A percentile compares a stretch with the other conserved stretches of the same genome.
Conservation (phyloP, 148 eudicot genomes). For the Rhododendron ferrugineum region DNA sequence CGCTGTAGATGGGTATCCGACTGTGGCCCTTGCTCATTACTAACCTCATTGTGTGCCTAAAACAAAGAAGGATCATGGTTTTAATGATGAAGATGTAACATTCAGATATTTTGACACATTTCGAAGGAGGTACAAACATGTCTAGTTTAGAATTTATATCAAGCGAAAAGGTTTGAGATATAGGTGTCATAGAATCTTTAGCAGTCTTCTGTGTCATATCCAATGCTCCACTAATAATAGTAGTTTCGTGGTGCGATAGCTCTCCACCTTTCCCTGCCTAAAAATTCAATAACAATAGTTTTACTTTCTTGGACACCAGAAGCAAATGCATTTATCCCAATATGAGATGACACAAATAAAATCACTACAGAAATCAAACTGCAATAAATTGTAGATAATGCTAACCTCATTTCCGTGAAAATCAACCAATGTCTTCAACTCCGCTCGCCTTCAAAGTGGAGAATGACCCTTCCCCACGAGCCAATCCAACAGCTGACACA, state of each 20-base stretch:
- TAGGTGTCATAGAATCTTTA: not conserved
- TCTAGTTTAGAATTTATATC: not conserved
- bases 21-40: slow-evolving; percentile 75
- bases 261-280: not conserved
- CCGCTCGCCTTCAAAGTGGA: not conserved
- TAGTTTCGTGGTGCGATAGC: not conserved
- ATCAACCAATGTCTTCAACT: not conserved
- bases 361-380: not conserved
- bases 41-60: slow-evolving; percentile 55
- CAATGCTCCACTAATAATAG: not conserved
- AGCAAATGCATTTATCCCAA: not conserved
- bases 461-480: not conserved
- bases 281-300: not conserved
- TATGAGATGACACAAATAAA: not conserved
- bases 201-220: not conserved
- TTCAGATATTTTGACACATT: not conserved
- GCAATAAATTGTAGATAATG: not conserved
- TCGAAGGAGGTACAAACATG: not conserved
- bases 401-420: not conserved
- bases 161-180: not conserved
- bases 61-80: not conserved
- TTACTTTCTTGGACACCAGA: not conserved
- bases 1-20: slow-evolving; percentile 63
- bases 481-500: not conserved
- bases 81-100: not conserved